These are phyloP conservation scores for Salix purpurea DNA, from an alignment of 345 rosid species.

Conservation along the genomic window DNA sequence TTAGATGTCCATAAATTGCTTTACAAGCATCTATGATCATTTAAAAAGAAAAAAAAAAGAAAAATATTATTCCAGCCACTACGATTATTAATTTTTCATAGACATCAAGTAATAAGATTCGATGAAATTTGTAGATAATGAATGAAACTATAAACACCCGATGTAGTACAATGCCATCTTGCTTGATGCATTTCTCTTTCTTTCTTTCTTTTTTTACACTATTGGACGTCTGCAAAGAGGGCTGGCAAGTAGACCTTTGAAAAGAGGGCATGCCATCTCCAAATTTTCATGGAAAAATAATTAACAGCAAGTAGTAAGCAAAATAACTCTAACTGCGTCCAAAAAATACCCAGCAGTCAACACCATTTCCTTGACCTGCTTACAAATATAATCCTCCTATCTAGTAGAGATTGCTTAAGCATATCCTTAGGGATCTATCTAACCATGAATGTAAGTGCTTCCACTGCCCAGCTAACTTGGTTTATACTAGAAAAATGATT, in stretches of 20 bases:
- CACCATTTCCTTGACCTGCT: not conserved
- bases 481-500: not conserved
- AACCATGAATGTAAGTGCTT: not conserved
- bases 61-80: too few relatives aligned
- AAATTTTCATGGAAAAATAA: not conserved
- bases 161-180: not conserved
- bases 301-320: not conserved
- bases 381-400: not conserved
- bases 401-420: not conserved
- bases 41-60: too few relatives aligned
- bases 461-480: not conserved
- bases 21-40: too few relatives aligned
- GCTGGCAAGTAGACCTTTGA: not conserved
- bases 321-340: not conserved
- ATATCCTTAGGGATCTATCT: not conserved
- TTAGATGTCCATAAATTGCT: too few relatives aligned
- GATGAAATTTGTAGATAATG: too few relatives aligned
- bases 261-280: not conserved
- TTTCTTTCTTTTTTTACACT: not conserved
- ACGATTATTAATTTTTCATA: too few relatives aligned
- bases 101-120: too few relatives aligned
- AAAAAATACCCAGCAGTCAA: not conserved
- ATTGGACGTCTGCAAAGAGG: not conserved
- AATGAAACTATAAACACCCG: not conserved
- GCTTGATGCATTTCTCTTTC: not conserved